Evolutionary conservation across 2,329 filamentous ascomycete genomes (phyloP).

Genomic region (Fusarium bulbicola): DNA sequence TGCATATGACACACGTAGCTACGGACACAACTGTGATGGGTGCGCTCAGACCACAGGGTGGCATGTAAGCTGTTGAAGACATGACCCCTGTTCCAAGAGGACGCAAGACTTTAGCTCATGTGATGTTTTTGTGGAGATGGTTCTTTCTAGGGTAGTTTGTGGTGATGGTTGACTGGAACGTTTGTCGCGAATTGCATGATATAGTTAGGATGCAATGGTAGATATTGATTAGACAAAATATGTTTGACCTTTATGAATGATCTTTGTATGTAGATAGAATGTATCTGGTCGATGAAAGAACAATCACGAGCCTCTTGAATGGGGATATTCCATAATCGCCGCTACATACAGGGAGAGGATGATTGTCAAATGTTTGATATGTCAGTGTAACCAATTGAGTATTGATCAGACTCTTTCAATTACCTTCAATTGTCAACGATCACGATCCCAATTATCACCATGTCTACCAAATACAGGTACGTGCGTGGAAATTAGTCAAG

Average conservation of each 20-base stretch:
- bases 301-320: not conserved
- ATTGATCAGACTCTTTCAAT: not conserved
- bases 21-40: conserved; percentile 3
- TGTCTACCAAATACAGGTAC: conserved; percentile 17
- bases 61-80: conserved; percentile 15
- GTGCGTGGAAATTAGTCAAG: conserved; percentile 16
- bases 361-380: not conserved
- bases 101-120: not conserved
- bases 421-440: not conserved
- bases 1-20: conserved; percentile 2
- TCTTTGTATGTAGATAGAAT: not conserved
- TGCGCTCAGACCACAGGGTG: conserved; percentile 19
- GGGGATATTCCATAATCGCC: too few relatives aligned
- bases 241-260: not conserved
- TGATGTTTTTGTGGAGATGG: conserved; percentile 3
- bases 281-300: too few relatives aligned
- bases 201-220: not conserved
- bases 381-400: not conserved
- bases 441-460: conserved; percentile 20
- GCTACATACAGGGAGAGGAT: not conserved
- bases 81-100: conserved; percentile 8
- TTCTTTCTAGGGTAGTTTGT: conserved; percentile 7
- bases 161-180: not conserved
- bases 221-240: not conserved
- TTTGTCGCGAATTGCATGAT: not conserved